These are phyloP conservation scores for Metschnikowia lachancei DNA, from an alignment of 805 yeast genomes.

Conservation along the genomic window DNA sequence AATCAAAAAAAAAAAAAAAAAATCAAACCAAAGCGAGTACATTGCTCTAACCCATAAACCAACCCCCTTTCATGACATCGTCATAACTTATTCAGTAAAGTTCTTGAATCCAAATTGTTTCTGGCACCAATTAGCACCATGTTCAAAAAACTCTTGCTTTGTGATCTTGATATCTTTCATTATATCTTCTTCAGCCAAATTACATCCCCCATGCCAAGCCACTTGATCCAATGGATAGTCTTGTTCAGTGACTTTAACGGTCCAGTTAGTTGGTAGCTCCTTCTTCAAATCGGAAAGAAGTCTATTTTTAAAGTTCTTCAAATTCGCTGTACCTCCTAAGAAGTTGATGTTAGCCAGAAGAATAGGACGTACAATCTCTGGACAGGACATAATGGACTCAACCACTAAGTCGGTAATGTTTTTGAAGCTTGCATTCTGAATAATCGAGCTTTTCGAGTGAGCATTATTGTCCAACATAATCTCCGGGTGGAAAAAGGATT, in stretches of 20 bases:
- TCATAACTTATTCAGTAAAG: conserved; percentile 6
- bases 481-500: conserved; percentile 80
- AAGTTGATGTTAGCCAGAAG: conserved; percentile 75
- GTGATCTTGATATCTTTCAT: conserved; percentile 58
- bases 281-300: conserved; percentile 58
- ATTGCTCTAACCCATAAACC: too few species aligned
- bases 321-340: conserved; percentile 77
- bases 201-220: conserved; percentile 40
- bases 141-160: conserved; percentile 78
- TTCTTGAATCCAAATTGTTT: conserved; percentile 48
- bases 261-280: conserved; percentile 72
- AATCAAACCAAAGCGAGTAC: too few species aligned
- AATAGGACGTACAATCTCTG: conserved; percentile 71
- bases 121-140: conserved; percentile 64
- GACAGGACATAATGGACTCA: conserved; percentile 65
- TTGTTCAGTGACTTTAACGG: conserved; percentile 47
- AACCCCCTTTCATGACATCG: too few species aligned
- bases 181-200: conserved; percentile 38
- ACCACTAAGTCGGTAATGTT: conserved; percentile 75
- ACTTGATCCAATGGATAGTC: conserved; percentile 25
- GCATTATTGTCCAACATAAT: conserved; percentile 44
- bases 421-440: conserved; percentile 53
- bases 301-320: conserved; percentile 66
- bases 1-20: too few species aligned
- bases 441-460: conserved; percentile 26